A percentile compares a stretch with the other conserved stretches of the same genome.
Evolutionary conservation across 257 asterid species (phyloP).

Genomic region (Jacaranda mimosifolia): DNA sequence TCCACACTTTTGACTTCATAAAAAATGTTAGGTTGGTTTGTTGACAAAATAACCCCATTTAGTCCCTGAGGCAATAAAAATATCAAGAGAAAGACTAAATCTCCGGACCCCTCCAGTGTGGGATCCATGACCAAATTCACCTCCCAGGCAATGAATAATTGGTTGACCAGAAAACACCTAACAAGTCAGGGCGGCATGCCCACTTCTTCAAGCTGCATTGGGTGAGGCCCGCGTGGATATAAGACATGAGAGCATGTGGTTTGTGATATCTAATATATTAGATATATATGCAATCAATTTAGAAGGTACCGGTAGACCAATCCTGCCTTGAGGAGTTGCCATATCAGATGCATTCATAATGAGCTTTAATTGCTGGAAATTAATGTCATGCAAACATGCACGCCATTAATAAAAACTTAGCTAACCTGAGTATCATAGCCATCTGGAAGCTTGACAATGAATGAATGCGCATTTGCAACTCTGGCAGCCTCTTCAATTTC

Average conservation of each 20-base stretch:
- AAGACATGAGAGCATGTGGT: too few relatives aligned
- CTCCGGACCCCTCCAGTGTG: conserved; percentile 9
- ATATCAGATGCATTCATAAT: background rate
- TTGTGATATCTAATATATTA: background rate
- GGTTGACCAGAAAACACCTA: conserved; percentile 22
- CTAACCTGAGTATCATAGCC: conserved; percentile 80
- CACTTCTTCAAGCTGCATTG: too few relatives aligned
- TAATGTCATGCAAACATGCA: conserved; percentile 26
- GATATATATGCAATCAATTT: background rate
- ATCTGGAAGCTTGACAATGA: conserved; percentile 70
- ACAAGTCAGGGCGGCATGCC: background rate
- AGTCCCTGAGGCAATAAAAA: conserved; percentile 35
- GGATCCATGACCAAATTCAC: conserved; percentile 30
- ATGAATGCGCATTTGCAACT: conserved; percentile 80
- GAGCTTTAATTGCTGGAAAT: conserved; percentile 4
- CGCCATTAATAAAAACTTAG: conserved; percentile 21
- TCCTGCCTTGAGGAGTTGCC: background rate
- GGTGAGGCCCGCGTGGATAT: too few relatives aligned
- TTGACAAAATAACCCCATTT: conserved; percentile 49
- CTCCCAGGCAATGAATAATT: conserved; percentile 28
- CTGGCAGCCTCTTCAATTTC: conserved; percentile 83
- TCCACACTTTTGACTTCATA: conserved; percentile 56
- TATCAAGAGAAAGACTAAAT: conserved; percentile 37
- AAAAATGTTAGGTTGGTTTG: conserved; percentile 49
- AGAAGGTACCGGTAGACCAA: background rate